Evolutionary conservation across 495 filamentous ascomycete genomes (phyloP), one percentile per base, ranked within the genome.

Genomic region (Aspergillus cavernicola): DNA sequence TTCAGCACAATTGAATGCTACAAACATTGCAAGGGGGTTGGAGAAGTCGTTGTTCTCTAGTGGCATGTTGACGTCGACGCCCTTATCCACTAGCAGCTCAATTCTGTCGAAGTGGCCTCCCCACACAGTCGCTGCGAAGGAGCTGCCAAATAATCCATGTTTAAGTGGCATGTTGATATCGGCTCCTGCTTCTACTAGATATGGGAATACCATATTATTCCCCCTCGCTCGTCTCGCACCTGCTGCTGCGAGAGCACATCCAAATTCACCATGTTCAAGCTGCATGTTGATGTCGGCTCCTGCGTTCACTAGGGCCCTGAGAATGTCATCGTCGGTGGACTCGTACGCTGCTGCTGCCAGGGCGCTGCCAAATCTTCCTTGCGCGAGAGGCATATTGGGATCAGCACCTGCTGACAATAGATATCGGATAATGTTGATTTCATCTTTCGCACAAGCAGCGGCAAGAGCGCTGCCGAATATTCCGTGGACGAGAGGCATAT

Each of bases 261-360:
- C 65, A 39, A 53, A 65, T 16, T 32, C 6, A 41, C 61, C 55
- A 20, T 48, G 19, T 10, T 56, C 35, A 22, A 57, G 33, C 7
- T 4, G 28, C 46, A 56, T 53, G 48, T 68, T 66, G 8, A 64
- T 50, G 60, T 69, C 55, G 11, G 66, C 65, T 7, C 66, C 66
- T 28, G 41, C 53, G 23, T 66, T 50, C 2, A 66, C 24, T 13
- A 69, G 51, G 22, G 26, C 41, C 35, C 57, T 39, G 22, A 69
- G 53, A 3, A 60, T 41, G 3, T 61, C 55, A 11, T 42, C 56
- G 10, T 22, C 9, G 20, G 16, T 63, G 50, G 40, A n/a, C 29
- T 19, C 24, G 39, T 56, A 51, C n/a, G n/a, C n/a, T 31, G 68
- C 64, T 28, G 55, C 58, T 24, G 51, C 41, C 12, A 73, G 59